Percentiles rank a stretch among this genome's conserved stretches.
Conservation (phyloP, 2,329 filamentous ascomycete genomes). For the Monilinia fructicola region DNA sequence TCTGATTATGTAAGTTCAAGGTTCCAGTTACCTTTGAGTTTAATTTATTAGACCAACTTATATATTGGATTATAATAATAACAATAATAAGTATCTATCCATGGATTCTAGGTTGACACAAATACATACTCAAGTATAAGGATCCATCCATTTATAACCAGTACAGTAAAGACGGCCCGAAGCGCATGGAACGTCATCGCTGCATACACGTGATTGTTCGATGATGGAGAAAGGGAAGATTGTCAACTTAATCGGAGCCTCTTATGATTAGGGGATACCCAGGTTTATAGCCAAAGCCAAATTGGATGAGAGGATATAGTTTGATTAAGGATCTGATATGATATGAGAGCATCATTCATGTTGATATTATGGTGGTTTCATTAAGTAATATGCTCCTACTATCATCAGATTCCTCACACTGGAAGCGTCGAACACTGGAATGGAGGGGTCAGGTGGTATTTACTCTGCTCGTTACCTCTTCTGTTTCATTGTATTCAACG, state of each 20-base stretch:
- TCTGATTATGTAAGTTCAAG: background rate
- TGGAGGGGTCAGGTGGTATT: background rate
- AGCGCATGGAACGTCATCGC: background rate
- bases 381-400: background rate
- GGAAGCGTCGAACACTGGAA: background rate
- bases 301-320: background rate
- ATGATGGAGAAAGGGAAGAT: background rate
- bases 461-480: background rate
- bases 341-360: background rate
- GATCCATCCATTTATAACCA: background rate
- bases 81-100: too few species aligned
- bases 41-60: too few species aligned
- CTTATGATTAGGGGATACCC: background rate
- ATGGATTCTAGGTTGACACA: too few species aligned
- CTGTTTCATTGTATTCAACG: background rate
- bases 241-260: background rate
- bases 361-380: background rate
- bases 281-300: background rate
- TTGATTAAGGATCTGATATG: background rate
- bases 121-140: too few species aligned
- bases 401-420: background rate
- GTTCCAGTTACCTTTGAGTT: too few species aligned
- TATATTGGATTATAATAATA: too few species aligned
- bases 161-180: slow-evolving; percentile 7
- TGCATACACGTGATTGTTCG: background rate